phyloP scores from a whole-genome alignment of 345 rosid genomes.

The Populus pruinosa region DNA sequence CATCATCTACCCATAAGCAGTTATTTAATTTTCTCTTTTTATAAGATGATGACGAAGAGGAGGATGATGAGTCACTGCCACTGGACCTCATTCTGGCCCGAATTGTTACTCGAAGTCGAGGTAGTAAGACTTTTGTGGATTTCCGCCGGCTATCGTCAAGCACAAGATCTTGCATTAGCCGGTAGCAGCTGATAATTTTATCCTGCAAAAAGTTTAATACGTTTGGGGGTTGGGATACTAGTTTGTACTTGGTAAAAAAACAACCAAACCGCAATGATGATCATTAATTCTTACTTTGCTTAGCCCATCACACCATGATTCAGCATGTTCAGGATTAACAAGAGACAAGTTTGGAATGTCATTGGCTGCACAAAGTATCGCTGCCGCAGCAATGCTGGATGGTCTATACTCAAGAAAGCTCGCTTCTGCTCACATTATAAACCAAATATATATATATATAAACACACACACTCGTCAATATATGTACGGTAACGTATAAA shows the following conservation, averaged over 20 bases:
- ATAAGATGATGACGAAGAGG: slow-evolving; percentile 44
- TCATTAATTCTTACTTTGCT: slow-evolving; percentile 59
- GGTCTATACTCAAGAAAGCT: slow-evolving; percentile 85
- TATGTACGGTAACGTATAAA: neutral
- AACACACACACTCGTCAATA: too few relatives aligned
- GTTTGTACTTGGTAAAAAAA: neutral
- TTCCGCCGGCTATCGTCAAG: slow-evolving; percentile 44
- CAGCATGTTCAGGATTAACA: slow-evolving; percentile 61
- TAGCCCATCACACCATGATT: slow-evolving; percentile 95
- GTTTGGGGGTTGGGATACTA: slow-evolving; percentile 6
- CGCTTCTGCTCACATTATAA: slow-evolving; percentile 53
- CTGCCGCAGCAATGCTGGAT: slow-evolving; percentile 92
- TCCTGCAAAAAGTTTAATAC: slow-evolving; percentile 46
- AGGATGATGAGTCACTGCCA: slow-evolving; percentile 46
- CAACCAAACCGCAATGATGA: neutral
- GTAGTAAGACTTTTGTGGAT: slow-evolving; percentile 44
- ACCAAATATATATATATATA: too few relatives aligned
- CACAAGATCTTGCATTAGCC: slow-evolving; percentile 65
- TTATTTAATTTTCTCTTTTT: slow-evolving; percentile 74
- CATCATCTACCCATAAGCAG: slow-evolving; percentile 61
- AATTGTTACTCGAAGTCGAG: slow-evolving; percentile 64
- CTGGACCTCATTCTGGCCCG: slow-evolving; percentile 55
- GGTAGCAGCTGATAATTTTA: slow-evolving; percentile 72
- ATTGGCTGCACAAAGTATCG: slow-evolving; percentile 76
- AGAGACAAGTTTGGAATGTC: slow-evolving; percentile 76